A percentile compares a stretch with the other conserved stretches of the same genome.
Conservation (phyloP, 2,329 filamentous ascomycete species). For the Pestalotiopsis sp. region DNA sequence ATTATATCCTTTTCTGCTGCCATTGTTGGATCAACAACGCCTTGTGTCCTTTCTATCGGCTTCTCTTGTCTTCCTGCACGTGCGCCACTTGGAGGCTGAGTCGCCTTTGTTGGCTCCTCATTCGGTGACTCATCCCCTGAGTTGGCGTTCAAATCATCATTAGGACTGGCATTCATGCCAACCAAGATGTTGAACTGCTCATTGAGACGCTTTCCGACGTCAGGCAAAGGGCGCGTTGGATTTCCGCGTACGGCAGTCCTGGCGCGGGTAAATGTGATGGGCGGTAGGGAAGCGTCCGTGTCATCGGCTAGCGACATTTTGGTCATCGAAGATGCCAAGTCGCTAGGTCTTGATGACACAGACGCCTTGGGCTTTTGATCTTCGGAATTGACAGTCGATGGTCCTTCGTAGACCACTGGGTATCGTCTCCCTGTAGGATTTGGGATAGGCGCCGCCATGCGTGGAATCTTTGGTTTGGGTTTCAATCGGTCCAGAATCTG, state of each 20-base stretch:
- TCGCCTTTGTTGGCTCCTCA: background rate
- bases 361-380: background rate
- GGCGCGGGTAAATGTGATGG: constrained; percentile 19
- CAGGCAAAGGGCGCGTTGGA: constrained; percentile 5
- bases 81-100: constrained; percentile 1
- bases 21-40: constrained; percentile 8
- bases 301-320: constrained; percentile 36
- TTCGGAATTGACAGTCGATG: background rate
- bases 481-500: constrained; percentile 53
- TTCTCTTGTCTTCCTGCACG: constrained; percentile 3
- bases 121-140: constrained; percentile 12
- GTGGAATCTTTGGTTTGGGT: constrained; percentile 17
- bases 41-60: background rate
- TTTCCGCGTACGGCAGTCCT: constrained; percentile 4
- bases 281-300: constrained; percentile 16
- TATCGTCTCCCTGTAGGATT: constrained; percentile 7
- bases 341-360: constrained; percentile 23
- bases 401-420: constrained; percentile 4
- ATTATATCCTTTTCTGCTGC: constrained; percentile 13
- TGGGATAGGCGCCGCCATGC: background rate
- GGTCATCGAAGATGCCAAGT: constrained; percentile 34
- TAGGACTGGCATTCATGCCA: background rate
- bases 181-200: background rate
- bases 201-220: constrained; percentile 5
- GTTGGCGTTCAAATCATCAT: constrained; percentile 7